Percentiles rank a stretch among this genome's conserved stretches.
These are phyloP conservation scores for Pyricularia sp. DNA, from an alignment of 2,329 filamentous ascomycete species.

Conservation along the genomic window DNA sequence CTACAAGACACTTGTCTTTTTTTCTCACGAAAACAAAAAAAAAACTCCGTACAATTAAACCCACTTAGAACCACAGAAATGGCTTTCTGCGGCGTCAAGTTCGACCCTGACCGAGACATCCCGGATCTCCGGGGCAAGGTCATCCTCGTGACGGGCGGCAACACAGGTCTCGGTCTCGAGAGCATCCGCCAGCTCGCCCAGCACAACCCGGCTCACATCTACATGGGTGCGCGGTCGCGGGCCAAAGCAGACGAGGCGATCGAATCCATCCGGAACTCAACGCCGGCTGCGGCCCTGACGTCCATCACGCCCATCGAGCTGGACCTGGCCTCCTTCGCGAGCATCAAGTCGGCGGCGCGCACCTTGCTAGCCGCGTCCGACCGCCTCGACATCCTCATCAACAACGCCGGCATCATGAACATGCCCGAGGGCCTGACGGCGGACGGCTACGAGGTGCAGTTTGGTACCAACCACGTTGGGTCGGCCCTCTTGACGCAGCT, in stretches of 20 bases:
- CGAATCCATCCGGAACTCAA: constrained; percentile 22
- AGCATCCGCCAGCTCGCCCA: constrained; percentile 30
- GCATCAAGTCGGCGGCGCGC: constrained; percentile 28
- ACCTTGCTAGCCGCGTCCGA: constrained; percentile 20
- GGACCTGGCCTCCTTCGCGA: constrained; percentile 33
- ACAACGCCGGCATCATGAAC: constrained; percentile 36
- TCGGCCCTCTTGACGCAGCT: constrained; percentile 31
- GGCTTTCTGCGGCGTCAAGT: constrained; percentile 8
- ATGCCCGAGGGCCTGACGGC: constrained; percentile 22
- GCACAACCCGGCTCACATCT: constrained; percentile 23
- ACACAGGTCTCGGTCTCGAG: constrained; percentile 36
- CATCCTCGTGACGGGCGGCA: constrained; percentile 39
- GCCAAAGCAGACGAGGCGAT: constrained; percentile 25
- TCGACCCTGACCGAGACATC: constrained; percentile 24
- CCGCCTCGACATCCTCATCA: constrained; percentile 33
- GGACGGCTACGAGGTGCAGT: constrained; percentile 37
- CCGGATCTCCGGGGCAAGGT: constrained; percentile 28
- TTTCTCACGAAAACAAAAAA: neutral
- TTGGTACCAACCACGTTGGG: constrained; percentile 37
- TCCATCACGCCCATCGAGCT: constrained; percentile 25
- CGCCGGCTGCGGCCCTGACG: constrained; percentile 16
- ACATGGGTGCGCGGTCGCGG: constrained; percentile 25
- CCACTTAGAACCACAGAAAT: neutral
- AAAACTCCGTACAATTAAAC: neutral
- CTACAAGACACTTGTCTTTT: neutral